A percentile compares a stretch with the other conserved stretches of the same genome.
phyloP scores from a whole-genome alignment of 2,329 filamentous ascomycete species.

The Pyricularia sp. region DNA sequence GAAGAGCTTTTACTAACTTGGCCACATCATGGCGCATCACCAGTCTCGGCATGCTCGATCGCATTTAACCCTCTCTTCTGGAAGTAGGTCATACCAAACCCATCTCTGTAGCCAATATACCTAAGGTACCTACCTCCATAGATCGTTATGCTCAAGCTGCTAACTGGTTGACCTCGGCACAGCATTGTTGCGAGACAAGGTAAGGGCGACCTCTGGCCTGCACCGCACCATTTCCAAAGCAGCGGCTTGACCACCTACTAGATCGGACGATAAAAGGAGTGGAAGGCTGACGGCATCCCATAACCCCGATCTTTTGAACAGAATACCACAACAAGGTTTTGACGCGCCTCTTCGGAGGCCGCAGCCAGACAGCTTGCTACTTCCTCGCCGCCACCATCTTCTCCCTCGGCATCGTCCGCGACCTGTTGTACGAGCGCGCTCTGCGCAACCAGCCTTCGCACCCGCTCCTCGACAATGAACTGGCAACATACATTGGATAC shows the following conservation, averaged over 20 bases:
- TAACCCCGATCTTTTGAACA: constrained; percentile 20
- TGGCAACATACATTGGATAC: constrained; percentile 51
- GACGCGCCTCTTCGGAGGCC: constrained; percentile 74
- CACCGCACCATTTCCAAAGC: background rate
- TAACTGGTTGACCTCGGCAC: constrained; percentile 13
- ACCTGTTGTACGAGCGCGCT: constrained; percentile 75
- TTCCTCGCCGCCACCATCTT: constrained; percentile 82
- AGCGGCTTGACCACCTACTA: background rate
- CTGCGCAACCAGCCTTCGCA: constrained; percentile 64
- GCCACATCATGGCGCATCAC: constrained; percentile 3
- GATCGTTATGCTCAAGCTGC: background rate
- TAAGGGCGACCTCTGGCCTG: constrained; percentile 19
- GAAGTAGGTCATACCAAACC: constrained; percentile 57
- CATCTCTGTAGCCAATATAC: background rate
- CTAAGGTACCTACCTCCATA: background rate
- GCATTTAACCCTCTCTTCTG: constrained; percentile 97
- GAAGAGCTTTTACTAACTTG: background rate
- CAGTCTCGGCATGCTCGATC: constrained; percentile 72
- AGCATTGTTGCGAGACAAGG: constrained; percentile 77
- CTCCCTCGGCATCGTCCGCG: constrained; percentile 76
- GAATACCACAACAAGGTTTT: constrained; percentile 88
- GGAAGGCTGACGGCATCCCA: background rate
- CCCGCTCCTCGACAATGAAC: constrained; percentile 51
- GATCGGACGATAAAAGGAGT: background rate
- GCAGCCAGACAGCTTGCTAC: constrained; percentile 73